phyloP scores from a whole-genome alignment of 208 protist genomes.

The Leishmania major region DNA sequence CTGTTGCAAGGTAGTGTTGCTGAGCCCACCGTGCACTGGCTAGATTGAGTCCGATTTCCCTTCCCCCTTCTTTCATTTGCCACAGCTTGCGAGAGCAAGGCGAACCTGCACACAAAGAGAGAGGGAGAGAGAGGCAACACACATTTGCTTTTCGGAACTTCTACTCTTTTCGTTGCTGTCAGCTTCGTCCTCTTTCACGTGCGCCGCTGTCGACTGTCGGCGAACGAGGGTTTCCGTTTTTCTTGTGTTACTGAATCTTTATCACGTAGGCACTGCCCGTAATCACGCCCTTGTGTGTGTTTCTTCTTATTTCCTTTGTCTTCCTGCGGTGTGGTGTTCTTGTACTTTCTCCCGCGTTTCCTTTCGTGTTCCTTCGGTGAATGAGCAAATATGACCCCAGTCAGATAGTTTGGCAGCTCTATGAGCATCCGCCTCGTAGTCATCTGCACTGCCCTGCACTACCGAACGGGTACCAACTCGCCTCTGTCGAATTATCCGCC shows the following conservation, averaged over 20 bases:
- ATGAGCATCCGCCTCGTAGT: constrained; percentile 72
- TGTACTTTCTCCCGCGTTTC: background rate
- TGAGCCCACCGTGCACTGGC: background rate
- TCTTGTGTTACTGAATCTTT: background rate
- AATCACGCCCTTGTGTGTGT: background rate
- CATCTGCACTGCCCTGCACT: constrained; percentile 30
- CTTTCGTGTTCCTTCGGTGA: background rate
- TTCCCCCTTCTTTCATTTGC: background rate
- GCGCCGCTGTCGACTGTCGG: constrained; percentile 11
- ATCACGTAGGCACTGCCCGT: too few species aligned
- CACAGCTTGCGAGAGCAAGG: background rate
- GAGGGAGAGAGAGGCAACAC: background rate
- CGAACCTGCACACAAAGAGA: background rate
- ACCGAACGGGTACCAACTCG: background rate
- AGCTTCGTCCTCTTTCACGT: background rate
- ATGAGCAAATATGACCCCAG: constrained; percentile 7
- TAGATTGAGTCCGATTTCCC: background rate
- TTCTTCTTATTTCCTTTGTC: background rate
- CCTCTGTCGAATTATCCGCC: background rate
- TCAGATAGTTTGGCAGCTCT: constrained; percentile 44
- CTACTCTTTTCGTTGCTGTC: constrained; percentile 4
- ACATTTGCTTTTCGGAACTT: background rate
- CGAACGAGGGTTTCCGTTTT: background rate
- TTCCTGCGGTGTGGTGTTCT: background rate
- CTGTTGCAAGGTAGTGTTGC: background rate